Base-by-base conservation (phyloP, 106 monocot genomes). In the Allium sativum region DNA sequence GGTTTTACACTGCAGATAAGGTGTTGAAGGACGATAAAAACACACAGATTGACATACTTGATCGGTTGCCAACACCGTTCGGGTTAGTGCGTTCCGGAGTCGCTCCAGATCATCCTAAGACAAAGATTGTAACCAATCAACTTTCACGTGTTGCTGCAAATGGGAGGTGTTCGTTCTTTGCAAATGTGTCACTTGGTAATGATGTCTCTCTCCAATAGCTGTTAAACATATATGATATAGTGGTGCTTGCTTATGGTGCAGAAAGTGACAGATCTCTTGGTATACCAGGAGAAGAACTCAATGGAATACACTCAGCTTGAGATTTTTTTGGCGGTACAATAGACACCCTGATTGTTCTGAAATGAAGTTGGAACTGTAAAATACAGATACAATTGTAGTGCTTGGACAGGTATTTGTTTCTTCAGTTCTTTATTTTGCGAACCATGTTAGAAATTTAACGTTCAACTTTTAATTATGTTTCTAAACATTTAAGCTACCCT, bases 61-160 rank as follows among this genome's bases (percentile, higher is more conserved):
- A 98, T 40, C 79, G 96, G 44, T 59, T 98, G 72, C 91, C 91
- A 1, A 98, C 87, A 15, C 96, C 96, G 7, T 98, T 91, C 71
- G 91, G 96, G 22, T 76, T 98, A 52, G 96, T 98, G 62, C 87
- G 96, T 53, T 84, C 87, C 6, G 96, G 96, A 52, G 96, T 91
- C 10, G 96, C 96, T 55, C 96, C 91, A 2, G 96, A 98, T 88
- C 91, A 98, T 72, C 96, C 78, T 7, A 91, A 91, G 74, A 98
- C 96, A 15, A 98, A 98, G 92, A 85, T 88, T 74, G 98, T 98
- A 48, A 65, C 77, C 59, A 98, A 98, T 67, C 91, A 98, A 48
- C 92, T 98, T 69, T 82, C 98, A 74, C 84, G 98, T 45, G 84
- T 82, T 65, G 91, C 86, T 76, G 71, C 76, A 58, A 73, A 76